Percentiles rank a stretch among this genome's conserved stretches.
phyloP scores from a whole-genome alignment of 768 basidiomycete genomes.

The Lentinula guzmanii region DNA sequence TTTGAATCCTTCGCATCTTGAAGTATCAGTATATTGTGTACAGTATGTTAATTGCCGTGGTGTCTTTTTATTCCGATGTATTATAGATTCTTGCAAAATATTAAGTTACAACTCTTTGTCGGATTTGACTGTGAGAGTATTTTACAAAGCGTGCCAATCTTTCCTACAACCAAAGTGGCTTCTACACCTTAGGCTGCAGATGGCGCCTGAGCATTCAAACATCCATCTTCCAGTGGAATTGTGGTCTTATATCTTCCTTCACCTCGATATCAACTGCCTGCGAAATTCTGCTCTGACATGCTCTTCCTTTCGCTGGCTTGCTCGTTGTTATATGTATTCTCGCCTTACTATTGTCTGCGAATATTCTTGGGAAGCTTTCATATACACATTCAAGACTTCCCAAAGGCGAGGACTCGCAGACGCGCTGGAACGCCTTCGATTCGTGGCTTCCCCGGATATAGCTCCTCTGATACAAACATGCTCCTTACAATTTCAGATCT shows the following conservation, averaged over 20 bases:
- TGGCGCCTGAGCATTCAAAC: background rate
- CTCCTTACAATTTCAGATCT: background rate
- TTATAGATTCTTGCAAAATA: background rate
- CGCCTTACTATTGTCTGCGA: constrained; percentile 7
- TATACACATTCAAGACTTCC: background rate
- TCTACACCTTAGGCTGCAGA: background rate
- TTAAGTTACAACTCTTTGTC: background rate
- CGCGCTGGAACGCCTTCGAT: constrained; percentile 2
- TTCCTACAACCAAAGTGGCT: background rate
- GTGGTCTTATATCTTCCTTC: constrained; percentile 1
- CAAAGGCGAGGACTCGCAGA: background rate
- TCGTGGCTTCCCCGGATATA: constrained; percentile 7
- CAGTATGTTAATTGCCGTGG: background rate
- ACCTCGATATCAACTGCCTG: background rate
- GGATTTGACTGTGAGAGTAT: background rate
- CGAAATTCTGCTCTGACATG: constrained; percentile 5
- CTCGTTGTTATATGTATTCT: background rate
- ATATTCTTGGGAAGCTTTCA: background rate
- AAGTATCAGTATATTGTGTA: background rate
- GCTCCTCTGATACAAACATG: constrained; percentile 7
- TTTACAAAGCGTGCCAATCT: background rate
- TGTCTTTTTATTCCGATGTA: background rate
- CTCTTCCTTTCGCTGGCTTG: constrained; percentile 4
- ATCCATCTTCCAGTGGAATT: constrained; percentile 3
- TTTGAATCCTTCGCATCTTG: background rate